Evolutionary conservation across 2,329 filamentous ascomycete genomes (phyloP).

Genomic region (Sarocladiaceae sp.): DNA sequence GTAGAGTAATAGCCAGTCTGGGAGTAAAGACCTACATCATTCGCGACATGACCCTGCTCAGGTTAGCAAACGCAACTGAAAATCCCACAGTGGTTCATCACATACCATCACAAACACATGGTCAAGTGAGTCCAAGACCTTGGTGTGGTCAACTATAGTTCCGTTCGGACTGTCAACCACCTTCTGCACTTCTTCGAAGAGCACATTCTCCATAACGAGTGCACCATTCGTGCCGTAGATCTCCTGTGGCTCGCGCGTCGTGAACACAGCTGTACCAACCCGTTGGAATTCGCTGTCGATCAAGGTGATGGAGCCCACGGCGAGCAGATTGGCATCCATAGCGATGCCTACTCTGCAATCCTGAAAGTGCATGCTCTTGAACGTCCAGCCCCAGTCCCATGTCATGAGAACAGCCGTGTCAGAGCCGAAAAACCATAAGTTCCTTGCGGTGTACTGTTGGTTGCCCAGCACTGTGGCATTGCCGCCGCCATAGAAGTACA

Average conservation of each 20-base stretch:
- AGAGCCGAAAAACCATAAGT: conserved; percentile 58
- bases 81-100: too few species aligned
- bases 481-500: conserved; percentile 64
- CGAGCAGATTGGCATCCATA: conserved; percentile 46
- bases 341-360: conserved; percentile 61
- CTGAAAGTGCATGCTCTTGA: conserved; percentile 58
- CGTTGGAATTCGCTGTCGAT: conserved; percentile 66
- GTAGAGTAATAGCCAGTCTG: conserved; percentile 17
- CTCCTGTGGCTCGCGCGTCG: conserved; percentile 38
- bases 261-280: conserved; percentile 62
- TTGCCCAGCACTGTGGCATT: conserved; percentile 54
- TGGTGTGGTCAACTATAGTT: conserved; percentile 14
- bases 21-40: conserved; percentile 16
- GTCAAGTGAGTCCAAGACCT: conserved; percentile 10
- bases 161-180: conserved; percentile 17
- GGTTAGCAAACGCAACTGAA: neutral
- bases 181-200: conserved; percentile 28
- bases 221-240: conserved; percentile 32
- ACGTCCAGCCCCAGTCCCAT: conserved; percentile 74
- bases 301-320: conserved; percentile 68
- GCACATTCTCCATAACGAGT: conserved; percentile 42
- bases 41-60: conserved; percentile 20
- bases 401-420: conserved; percentile 63
- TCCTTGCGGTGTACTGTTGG: conserved; percentile 67
- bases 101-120: conserved; percentile 22